Evolutionary conservation across 106 monocot genomes (phyloP), one percentile per base, ranked within the genome.

Genomic region (Ottelia alismoides): DNA sequence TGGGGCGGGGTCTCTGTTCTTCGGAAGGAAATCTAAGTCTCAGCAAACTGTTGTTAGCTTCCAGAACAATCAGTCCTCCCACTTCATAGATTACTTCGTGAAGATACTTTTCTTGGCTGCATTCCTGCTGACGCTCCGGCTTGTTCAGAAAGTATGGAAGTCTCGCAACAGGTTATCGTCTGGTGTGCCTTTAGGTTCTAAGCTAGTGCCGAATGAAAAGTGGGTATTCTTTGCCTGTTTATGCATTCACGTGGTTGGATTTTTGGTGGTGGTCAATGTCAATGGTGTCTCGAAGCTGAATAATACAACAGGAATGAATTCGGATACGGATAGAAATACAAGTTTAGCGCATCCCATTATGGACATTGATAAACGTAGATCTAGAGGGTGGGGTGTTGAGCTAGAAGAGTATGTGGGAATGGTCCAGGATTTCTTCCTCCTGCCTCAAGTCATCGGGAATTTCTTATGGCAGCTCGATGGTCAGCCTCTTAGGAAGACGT

Each of bases 381-480:
- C 63, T 2, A 70, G 47, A 30, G 76, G 80, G 25, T 72, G 72
- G 80, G 70, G 45, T 45, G 64, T 74, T 24, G 54, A 67, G 26
- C 40, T 85, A 24, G 80, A 80, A 47, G 76, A 77, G 61, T 85
- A 85, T 69, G 51, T 70, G 17, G 81, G 74, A 28, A 47, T 87
- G n/a, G 31, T 75, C 27, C 81, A 87, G 58, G 87, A 87, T 52
- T 75, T 87, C 28, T 81, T 81, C 55, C 61, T 87, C 7, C 81
- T 87, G 40, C 81, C 87, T 51, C 87, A 87, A 27, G 65, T 81
- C 26, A 78, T 81, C 14, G 81, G 87, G 23, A 87, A 87, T 56
- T 47, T 72, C 20, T 24, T 78, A 43, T 87, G 81, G 87, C 56
- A 69, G 31, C 55, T 72, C 23, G 55, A 78, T 25, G 69, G 77